phyloP scores from a whole-genome alignment of 768 basidiomycete species.

The Rhizopogon roseolus region DNA sequence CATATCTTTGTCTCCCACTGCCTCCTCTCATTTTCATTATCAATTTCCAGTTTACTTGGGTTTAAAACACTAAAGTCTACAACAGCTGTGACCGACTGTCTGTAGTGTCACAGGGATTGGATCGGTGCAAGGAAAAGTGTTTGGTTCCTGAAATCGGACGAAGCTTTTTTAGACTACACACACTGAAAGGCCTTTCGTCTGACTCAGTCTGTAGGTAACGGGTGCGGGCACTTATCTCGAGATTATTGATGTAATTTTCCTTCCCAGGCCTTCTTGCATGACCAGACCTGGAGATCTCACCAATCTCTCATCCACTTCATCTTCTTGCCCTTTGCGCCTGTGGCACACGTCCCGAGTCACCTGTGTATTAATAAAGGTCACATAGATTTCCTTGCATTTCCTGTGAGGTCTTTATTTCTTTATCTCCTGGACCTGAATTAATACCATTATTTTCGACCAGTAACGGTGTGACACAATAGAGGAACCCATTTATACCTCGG shows the following conservation, averaged over 20 bases:
- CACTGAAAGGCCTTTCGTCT: neutral
- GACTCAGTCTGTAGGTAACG: neutral
- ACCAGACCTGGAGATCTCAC: slow-evolving; percentile 4
- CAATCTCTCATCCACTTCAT: neutral
- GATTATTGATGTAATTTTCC: neutral
- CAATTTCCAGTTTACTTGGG: neutral
- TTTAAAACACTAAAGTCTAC: neutral
- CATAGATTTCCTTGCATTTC: slow-evolving; percentile 1
- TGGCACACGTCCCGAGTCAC: slow-evolving; percentile 10
- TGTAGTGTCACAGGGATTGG: neutral
- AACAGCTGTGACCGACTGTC: neutral
- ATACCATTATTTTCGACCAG: slow-evolving; percentile 8
- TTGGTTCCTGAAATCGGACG: neutral
- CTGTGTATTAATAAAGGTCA: slow-evolving; percentile 6
- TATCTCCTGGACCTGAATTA: slow-evolving; percentile 4
- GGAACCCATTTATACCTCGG: slow-evolving; percentile 17
- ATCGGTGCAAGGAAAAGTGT: neutral
- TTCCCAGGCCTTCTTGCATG: slow-evolving; percentile 2
- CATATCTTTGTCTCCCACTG: slow-evolving; percentile 6
- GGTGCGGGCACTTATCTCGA: neutral
- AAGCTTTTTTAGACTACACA: neutral
- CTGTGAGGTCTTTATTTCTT: slow-evolving; percentile 12
- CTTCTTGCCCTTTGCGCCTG: neutral
- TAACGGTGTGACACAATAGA: slow-evolving; percentile 18
- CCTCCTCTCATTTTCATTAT: neutral